phyloP scores from a whole-genome alignment of 306 rosid species.

The Vigna hirtella region DNA sequence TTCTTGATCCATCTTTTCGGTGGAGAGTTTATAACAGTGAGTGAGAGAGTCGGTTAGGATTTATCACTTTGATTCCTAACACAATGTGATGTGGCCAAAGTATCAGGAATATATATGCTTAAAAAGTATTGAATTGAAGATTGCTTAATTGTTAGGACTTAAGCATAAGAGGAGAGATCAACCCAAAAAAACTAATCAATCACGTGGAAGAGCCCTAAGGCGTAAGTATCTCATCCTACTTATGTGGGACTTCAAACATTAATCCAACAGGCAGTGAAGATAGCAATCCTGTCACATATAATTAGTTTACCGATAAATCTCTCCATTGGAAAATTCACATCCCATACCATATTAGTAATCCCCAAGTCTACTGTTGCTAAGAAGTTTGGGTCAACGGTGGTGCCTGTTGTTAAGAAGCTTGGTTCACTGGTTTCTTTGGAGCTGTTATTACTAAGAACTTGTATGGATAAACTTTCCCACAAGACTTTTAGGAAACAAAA shows the following conservation, averaged over 20 bases:
- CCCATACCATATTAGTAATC: slow-evolving; percentile 12
- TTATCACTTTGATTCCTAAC: too few species aligned
- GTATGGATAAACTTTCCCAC: too few species aligned
- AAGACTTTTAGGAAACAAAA: too few species aligned
- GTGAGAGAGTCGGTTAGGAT: too few species aligned
- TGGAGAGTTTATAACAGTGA: too few species aligned
- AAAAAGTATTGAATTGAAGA: background rate
- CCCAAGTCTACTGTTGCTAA: background rate
- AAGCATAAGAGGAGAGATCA: too few species aligned
- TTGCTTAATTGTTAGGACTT: too few species aligned
- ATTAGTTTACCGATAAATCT: background rate
- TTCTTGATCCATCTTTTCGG: too few species aligned
- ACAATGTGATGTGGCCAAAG: background rate
- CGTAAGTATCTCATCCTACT: too few species aligned
- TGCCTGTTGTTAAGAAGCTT: background rate
- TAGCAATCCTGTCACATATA: background rate
- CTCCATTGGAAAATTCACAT: background rate
- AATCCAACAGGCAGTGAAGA: background rate
- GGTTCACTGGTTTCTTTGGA: background rate
- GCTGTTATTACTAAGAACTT: background rate
- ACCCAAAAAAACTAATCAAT: too few species aligned
- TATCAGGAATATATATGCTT: slow-evolving; percentile 1
- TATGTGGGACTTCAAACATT: too few species aligned
- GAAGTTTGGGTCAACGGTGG: background rate
- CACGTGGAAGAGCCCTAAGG: too few species aligned